Evolutionary conservation across 225 moss, liverwort and hornwort species (phyloP).

Genomic region (Marchantia polymorpha): DNA sequence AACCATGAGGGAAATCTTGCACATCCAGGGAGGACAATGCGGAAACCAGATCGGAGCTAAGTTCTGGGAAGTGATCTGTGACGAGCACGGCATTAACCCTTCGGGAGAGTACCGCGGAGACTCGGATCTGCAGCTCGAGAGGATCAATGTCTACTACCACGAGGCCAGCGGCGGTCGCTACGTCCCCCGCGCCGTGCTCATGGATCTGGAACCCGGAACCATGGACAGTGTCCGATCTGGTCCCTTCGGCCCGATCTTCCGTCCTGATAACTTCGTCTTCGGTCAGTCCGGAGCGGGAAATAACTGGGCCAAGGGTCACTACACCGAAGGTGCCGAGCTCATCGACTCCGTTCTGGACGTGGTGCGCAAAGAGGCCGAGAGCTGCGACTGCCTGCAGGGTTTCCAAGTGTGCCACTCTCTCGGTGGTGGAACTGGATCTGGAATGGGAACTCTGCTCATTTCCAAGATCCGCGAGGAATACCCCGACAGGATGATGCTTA

Average conservation of each 20-base stretch:
- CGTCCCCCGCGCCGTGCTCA: slow-evolving; percentile 46
- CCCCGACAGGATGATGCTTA: slow-evolving; percentile 49
- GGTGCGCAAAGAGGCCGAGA: slow-evolving; percentile 50
- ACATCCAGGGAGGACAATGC: slow-evolving; percentile 56
- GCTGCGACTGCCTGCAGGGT: slow-evolving; percentile 50
- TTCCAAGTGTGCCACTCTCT: slow-evolving; percentile 50
- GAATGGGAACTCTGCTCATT: slow-evolving; percentile 44
- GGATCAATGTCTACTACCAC: slow-evolving; percentile 52
- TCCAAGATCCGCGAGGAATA: slow-evolving; percentile 51
- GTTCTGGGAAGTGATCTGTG: slow-evolving; percentile 55
- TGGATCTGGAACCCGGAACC: slow-evolving; percentile 50
- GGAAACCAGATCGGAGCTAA: slow-evolving; percentile 57
- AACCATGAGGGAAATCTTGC: slow-evolving; percentile 52
- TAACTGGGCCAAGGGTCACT: slow-evolving; percentile 52
- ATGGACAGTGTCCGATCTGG: slow-evolving; percentile 56
- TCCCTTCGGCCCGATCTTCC: slow-evolving; percentile 47
- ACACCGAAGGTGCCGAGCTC: slow-evolving; percentile 46
- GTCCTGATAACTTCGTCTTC: slow-evolving; percentile 49
- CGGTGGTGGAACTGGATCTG: slow-evolving; percentile 47
- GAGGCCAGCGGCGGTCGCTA: slow-evolving; percentile 47
- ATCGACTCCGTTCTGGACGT: slow-evolving; percentile 50
- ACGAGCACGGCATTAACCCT: slow-evolving; percentile 47
- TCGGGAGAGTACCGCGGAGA: slow-evolving; percentile 47
- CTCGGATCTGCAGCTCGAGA: slow-evolving; percentile 48
- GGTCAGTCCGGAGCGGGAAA: slow-evolving; percentile 49